Conservation (phyloP, 345 rosid genomes). For the Rhizophora apiculata region DNA sequence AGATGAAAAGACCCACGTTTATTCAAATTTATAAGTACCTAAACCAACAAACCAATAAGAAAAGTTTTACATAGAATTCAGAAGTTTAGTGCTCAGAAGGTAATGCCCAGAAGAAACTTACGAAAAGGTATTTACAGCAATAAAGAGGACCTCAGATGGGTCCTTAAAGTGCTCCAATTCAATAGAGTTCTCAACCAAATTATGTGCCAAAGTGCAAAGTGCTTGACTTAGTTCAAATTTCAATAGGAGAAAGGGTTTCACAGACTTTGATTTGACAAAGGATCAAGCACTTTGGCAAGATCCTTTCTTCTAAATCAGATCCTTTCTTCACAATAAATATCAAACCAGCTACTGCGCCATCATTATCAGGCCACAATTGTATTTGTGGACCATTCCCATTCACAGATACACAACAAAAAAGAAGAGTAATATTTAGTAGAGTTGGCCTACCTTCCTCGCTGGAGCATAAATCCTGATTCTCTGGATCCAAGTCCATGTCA, state of each 20-base stretch:
- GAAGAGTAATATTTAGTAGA: neutral
- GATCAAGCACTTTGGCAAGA: no score
- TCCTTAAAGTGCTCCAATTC: neutral
- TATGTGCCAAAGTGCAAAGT: no score
- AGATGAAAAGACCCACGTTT: conserved; percentile 59
- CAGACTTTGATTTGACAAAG: no score
- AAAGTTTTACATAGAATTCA: neutral
- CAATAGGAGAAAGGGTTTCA: no score
- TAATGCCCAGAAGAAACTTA: neutral
- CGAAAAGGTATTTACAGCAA: neutral
- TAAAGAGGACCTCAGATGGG: neutral
- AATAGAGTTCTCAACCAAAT: no score
- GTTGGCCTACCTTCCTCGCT: conserved; percentile 48
- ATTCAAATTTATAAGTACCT: conserved; percentile 68
- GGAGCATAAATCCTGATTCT: conserved; percentile 44
- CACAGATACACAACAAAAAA: neutral
- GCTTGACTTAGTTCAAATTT: no score
- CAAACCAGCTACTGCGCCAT: no score
- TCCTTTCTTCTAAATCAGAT: no score
- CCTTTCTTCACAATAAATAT: neutral
- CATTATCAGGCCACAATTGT: no score
- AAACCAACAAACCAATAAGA: neutral
- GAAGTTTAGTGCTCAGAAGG: neutral
- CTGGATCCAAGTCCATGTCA: conserved; percentile 79
- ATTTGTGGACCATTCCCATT: no score